Evolutionary conservation across 805 yeast genomes (phyloP).

Genomic region (Candida alai): DNA sequence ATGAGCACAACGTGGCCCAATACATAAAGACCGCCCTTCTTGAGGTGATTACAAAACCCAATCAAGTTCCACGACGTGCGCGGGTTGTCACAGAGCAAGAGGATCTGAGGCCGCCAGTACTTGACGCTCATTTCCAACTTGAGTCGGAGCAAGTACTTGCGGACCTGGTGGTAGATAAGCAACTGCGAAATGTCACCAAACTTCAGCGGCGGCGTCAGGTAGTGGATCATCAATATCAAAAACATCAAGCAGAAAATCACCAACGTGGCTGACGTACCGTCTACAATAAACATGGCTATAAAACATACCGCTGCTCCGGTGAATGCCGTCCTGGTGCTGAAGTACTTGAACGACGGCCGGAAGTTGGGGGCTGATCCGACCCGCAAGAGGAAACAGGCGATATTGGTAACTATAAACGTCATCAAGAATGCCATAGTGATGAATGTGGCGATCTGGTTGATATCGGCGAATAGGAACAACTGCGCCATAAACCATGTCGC

Average conservation of each 20-base stretch:
- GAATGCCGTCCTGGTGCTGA: slow-evolving; percentile 77
- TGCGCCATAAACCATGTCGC: slow-evolving; percentile 84
- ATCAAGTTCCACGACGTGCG: slow-evolving; percentile 88
- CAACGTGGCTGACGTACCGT: slow-evolving; percentile 80
- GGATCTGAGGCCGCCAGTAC: slow-evolving; percentile 96
- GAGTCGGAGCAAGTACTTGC: slow-evolving; percentile 80
- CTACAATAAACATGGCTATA: slow-evolving; percentile 90
- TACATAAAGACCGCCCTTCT: slow-evolving; percentile 91
- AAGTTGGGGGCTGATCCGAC: slow-evolving; percentile 97
- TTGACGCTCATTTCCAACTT: slow-evolving; percentile 87
- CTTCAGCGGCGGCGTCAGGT: slow-evolving; percentile 87
- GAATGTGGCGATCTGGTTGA: slow-evolving; percentile 89
- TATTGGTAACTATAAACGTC: slow-evolving; percentile 91
- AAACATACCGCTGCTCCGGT: slow-evolving; percentile 68
- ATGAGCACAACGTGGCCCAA: slow-evolving; percentile 86
- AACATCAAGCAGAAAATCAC: slow-evolving; percentile 63
- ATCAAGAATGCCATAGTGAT: slow-evolving; percentile 96
- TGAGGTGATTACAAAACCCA: slow-evolving; percentile 87
- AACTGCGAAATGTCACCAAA: slow-evolving; percentile 99
- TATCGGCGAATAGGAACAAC: slow-evolving; percentile 79
- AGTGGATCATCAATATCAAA: slow-evolving; percentile 77
- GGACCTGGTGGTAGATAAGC: slow-evolving; percentile 91
- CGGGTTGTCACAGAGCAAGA: slow-evolving; percentile 86
- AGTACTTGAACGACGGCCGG: slow-evolving; percentile 90
- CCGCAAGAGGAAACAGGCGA: slow-evolving; percentile 86